These are phyloP conservation scores for Kwoniella mangroviensis DNA, from an alignment of 768 basidiomycete genomes.

Conservation along the genomic window DNA sequence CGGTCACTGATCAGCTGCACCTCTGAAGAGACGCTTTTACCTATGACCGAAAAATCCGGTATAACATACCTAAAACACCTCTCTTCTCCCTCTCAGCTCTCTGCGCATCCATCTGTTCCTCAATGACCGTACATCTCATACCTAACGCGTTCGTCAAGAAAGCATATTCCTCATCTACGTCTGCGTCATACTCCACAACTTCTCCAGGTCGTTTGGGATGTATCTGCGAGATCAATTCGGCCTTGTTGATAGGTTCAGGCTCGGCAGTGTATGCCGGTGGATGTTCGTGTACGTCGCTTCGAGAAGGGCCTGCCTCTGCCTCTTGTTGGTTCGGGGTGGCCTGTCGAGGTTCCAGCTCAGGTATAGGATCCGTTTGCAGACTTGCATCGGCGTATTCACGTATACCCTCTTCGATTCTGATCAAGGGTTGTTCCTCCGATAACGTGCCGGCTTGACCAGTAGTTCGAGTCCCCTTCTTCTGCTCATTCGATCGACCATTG, in stretches of 20 bases:
- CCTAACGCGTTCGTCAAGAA: conserved; percentile 36
- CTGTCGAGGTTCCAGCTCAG: conserved; percentile 60
- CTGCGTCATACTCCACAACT: conserved; percentile 14
- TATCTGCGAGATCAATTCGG: conserved; percentile 38
- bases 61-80: conserved; percentile 18
- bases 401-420: conserved; percentile 52
- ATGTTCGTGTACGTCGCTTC: conserved; percentile 49
- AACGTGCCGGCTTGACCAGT: background rate
- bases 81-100: conserved; percentile 25
- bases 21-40: background rate
- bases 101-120: conserved; percentile 39
- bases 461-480: background rate
- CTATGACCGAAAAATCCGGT: background rate
- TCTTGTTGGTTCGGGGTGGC: conserved; percentile 31
- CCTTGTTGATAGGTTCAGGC: conserved; percentile 40
- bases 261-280: conserved; percentile 52
- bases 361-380: conserved; percentile 69
- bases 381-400: conserved; percentile 77
- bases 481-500: background rate
- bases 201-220: conserved; percentile 33
- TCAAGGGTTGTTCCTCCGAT: conserved; percentile 16
- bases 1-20: background rate
- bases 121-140: conserved; percentile 42
- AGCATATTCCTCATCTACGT: conserved; percentile 44
- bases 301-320: conserved; percentile 61